Conservation (phyloP, 1,139 yeast species). For the Blastobotrys arbuscula region DNA sequence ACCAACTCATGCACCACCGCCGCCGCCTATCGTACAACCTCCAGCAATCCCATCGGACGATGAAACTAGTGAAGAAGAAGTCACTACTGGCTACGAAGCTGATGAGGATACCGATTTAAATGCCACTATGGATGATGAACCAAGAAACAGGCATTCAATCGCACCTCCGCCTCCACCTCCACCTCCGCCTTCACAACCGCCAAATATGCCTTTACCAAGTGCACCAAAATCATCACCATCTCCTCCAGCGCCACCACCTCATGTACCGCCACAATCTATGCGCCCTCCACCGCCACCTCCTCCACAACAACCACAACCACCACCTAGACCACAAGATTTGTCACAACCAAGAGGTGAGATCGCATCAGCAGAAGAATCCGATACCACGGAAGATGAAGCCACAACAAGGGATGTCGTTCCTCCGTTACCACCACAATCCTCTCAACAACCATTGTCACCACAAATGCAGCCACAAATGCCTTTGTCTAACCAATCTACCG, state of each 20-base stretch:
- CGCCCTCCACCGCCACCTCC: constrained; percentile 20
- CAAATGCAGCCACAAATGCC: constrained; percentile 20
- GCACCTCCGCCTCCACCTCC: constrained; percentile 10
- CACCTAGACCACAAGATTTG: constrained; percentile 13
- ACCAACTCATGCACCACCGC: constrained; percentile 12
- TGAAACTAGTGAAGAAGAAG: constrained; percentile 19
- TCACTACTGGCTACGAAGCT: constrained; percentile 47
- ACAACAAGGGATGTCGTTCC: constrained; percentile 10
- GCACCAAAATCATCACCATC: constrained; percentile 25
- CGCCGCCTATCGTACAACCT: constrained; percentile 19
- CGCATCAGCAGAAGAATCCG: constrained; percentile 15
- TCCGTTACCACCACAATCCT: constrained; percentile 14
- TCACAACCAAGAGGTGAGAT: constrained; percentile 2
- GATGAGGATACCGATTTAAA: constrained; percentile 43
- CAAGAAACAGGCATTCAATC: neutral
- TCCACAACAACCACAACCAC: constrained; percentile 16
- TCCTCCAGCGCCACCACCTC: constrained; percentile 17
- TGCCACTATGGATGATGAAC: constrained; percentile 20
- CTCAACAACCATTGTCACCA: constrained; percentile 20
- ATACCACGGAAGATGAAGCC: constrained; percentile 13
- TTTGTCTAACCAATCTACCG: constrained; percentile 6
- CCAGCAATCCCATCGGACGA: constrained; percentile 10
- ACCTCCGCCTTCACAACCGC: constrained; percentile 20
- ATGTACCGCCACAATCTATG: constrained; percentile 18
- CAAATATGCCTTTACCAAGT: constrained; percentile 17